These are phyloP conservation scores for Leishmania major DNA, from an alignment of 208 protist genomes.

Conservation along the genomic window DNA sequence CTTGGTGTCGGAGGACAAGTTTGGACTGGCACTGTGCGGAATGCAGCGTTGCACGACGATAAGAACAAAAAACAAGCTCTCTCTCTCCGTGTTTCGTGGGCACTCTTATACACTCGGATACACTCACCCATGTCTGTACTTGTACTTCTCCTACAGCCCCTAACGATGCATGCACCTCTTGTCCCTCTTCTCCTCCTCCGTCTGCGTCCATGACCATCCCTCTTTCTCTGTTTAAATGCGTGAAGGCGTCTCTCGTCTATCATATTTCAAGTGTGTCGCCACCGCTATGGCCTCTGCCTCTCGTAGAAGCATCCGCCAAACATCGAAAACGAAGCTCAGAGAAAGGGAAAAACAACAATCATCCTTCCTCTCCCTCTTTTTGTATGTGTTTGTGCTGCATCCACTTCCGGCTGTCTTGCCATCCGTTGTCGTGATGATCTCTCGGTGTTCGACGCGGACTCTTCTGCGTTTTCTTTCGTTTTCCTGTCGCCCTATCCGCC, in stretches of 20 bases:
- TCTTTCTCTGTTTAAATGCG: background rate
- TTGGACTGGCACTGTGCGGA: background rate
- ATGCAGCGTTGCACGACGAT: background rate
- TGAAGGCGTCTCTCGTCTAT: too few species aligned
- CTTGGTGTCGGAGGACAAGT: background rate
- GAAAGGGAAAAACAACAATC: background rate
- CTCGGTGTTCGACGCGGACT: background rate
- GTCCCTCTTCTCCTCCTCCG: background rate
- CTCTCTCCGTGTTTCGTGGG: background rate
- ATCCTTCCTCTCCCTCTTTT: background rate
- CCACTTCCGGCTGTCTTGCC: background rate
- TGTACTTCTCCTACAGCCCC: background rate
- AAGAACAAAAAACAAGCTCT: background rate
- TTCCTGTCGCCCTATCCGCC: background rate
- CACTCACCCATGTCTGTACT: background rate
- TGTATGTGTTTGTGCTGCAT: too few species aligned
- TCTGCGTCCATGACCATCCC: background rate
- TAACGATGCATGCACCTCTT: background rate
- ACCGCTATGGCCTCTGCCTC: too few species aligned
- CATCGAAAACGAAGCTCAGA: too few species aligned
- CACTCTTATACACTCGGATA: background rate
- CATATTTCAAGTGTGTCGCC: too few species aligned
- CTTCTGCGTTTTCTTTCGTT: background rate
- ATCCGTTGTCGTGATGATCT: background rate
- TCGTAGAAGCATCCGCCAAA: too few species aligned